Evolutionary conservation across 2,329 filamentous ascomycete genomes (phyloP).

Genomic region (Fusarium xylarioides): DNA sequence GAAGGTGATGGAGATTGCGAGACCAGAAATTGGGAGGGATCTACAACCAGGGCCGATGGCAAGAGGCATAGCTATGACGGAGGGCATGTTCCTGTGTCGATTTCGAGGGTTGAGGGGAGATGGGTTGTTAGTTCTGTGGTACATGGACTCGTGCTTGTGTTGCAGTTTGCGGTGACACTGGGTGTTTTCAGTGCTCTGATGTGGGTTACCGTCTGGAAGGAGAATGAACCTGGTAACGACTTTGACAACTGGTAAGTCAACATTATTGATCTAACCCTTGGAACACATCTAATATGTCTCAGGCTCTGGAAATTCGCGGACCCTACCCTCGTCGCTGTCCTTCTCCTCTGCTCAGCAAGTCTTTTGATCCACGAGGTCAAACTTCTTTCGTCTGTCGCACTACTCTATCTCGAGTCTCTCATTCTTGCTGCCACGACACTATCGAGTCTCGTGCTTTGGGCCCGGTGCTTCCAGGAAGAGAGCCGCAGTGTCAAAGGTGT

Average conservation of each 20-base stretch:
- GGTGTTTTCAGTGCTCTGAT: slow-evolving; percentile 40
- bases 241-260: slow-evolving; percentile 41
- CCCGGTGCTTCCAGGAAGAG: slow-evolving; percentile 35
- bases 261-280: rapidly evolving
- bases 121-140: slow-evolving; percentile 34
- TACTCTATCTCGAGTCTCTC: slow-evolving; percentile 42
- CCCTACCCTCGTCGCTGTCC: slow-evolving; percentile 24
- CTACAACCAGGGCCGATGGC: background rate
- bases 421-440: slow-evolving; percentile 38
- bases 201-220: slow-evolving; percentile 41
- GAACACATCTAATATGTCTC: background rate
- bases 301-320: slow-evolving; percentile 44
- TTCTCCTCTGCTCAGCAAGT: slow-evolving; percentile 37
- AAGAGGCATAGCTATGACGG: slow-evolving; percentile 10
- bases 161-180: slow-evolving; percentile 41
- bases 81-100: background rate
- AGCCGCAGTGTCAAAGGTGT: slow-evolving; percentile 38
- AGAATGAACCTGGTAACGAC: slow-evolving; percentile 29
- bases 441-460: slow-evolving; percentile 34
- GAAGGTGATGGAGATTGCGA: slow-evolving; percentile 29
- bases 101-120: slow-evolving; percentile 12
- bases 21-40: slow-evolving; percentile 15
- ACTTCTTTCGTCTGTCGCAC: slow-evolving; percentile 38
- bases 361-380: slow-evolving; percentile 42
- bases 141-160: slow-evolving; percentile 41